These are phyloP conservation scores for Prasinococcaceae sp. DNA, from an alignment of 139 green algal species.

Conservation along the genomic window DNA sequence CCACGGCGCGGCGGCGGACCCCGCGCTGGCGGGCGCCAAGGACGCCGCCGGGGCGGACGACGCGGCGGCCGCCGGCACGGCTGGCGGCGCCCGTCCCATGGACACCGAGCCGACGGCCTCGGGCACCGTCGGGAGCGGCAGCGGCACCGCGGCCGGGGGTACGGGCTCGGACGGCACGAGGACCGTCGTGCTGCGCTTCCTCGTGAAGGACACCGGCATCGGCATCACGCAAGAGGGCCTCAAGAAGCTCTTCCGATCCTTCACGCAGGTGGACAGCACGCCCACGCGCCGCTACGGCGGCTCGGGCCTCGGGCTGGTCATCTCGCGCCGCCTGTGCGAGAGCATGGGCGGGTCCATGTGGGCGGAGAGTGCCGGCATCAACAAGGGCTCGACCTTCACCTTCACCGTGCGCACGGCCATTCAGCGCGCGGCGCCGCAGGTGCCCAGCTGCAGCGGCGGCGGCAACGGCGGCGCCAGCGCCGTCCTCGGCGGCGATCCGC, in stretches of 20 bases:
- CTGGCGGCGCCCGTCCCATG: too few species aligned
- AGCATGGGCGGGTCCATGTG: constrained; percentile 59
- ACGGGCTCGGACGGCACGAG: too few species aligned
- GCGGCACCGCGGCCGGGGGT: too few species aligned
- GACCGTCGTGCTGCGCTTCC: not conserved
- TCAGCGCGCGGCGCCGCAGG: too few species aligned
- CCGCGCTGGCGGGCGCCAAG: too few species aligned
- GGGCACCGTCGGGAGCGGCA: too few species aligned
- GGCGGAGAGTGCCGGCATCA: constrained; percentile 5
- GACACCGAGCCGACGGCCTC: too few species aligned
- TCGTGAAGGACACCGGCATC: constrained; percentile 15
- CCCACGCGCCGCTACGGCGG: constrained; percentile 56
- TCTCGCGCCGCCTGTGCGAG: constrained; percentile 53
- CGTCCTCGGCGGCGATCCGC: too few species aligned
- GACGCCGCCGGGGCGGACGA: too few species aligned
- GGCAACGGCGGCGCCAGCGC: too few species aligned
- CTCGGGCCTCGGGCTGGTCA: constrained; percentile 63
- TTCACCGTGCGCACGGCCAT: not conserved
- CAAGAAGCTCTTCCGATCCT: constrained; percentile 55
- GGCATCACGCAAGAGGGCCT: constrained; percentile 22
- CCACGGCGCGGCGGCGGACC: not conserved
- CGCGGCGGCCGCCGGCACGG: too few species aligned
- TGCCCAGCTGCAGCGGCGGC: too few species aligned
- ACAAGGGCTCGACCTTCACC: constrained; percentile 6
- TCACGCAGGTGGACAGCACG: constrained; percentile 43